A percentile compares a stretch with the other conserved stretches of the same genome.
Evolutionary conservation across 2,329 filamentous ascomycete species (phyloP).

Genomic region (Achaetomium macrosporum): DNA sequence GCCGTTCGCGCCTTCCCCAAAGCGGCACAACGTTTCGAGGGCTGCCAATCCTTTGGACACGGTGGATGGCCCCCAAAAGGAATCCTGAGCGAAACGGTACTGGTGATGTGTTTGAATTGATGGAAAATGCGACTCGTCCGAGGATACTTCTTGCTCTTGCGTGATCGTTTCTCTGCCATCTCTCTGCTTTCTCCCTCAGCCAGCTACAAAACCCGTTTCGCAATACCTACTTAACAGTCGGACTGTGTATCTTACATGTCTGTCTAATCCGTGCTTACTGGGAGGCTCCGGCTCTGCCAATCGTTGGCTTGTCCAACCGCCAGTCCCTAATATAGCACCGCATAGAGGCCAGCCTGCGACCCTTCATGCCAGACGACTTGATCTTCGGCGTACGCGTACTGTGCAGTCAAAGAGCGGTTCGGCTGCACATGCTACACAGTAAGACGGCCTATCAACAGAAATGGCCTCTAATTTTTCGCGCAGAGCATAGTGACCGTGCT

Average conservation of each 20-base stretch:
- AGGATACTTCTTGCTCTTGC: too few species aligned
- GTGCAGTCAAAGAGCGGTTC: neutral
- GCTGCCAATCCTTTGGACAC: neutral
- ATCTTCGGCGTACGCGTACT: neutral
- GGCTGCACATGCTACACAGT: neutral
- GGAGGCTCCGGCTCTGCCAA: neutral
- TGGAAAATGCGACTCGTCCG: too few species aligned
- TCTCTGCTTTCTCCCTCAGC: too few species aligned
- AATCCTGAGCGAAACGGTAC: too few species aligned
- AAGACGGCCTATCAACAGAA: neutral
- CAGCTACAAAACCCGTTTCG: too few species aligned
- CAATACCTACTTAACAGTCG: too few species aligned
- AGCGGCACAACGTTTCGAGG: constrained; percentile 13
- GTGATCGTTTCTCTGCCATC: too few species aligned
- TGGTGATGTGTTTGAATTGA: too few species aligned
- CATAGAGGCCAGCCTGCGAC: neutral
- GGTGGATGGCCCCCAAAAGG: too few species aligned
- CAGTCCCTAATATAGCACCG: neutral
- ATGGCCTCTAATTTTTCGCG: neutral
- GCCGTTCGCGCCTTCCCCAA: constrained; percentile 11
- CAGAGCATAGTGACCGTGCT: neutral
- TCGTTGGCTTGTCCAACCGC: neutral
- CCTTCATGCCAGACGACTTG: neutral
- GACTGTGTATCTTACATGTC: neutral
- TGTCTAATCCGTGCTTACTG: neutral